A percentile compares a stretch with the other conserved stretches of the same genome.
phyloP scores from a whole-genome alignment of 257 asterid genomes.

The Paulownia fortunei region DNA sequence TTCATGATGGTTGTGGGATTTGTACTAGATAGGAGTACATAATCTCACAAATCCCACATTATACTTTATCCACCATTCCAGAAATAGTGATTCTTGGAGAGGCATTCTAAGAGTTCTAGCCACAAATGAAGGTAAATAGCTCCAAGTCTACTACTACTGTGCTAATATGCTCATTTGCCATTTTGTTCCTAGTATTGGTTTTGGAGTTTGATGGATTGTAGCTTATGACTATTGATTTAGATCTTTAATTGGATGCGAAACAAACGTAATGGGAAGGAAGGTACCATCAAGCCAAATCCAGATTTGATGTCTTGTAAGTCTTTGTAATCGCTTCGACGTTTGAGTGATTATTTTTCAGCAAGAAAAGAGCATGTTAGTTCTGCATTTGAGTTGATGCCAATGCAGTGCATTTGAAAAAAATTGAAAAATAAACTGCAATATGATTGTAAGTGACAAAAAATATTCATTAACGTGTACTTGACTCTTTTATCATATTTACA shows the following conservation, averaged over 20 bases:
- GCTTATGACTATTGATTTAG: slow-evolving; percentile 41
- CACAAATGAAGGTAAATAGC: slow-evolving; percentile 61
- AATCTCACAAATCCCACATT: slow-evolving; percentile 28
- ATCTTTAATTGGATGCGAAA: slow-evolving; percentile 78
- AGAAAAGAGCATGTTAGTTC: not conserved
- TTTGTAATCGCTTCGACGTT: not conserved
- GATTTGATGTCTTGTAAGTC: slow-evolving; percentile 50
- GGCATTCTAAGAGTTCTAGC: not conserved
- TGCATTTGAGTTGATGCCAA: no score
- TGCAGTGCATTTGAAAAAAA: no score
- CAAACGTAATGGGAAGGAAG: slow-evolving; percentile 51
- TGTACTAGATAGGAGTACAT: slow-evolving; percentile 11
- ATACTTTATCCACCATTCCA: slow-evolving; percentile 15
- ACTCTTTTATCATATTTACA: not conserved
- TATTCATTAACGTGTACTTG: not conserved
- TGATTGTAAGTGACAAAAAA: not conserved
- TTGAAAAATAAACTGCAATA: not conserved
- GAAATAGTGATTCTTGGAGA: slow-evolving; percentile 22
- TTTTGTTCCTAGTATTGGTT: not conserved
- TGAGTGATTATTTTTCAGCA: not conserved
- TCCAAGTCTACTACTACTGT: not conserved
- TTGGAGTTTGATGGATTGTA: slow-evolving; percentile 10
- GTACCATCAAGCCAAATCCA: slow-evolving; percentile 35
- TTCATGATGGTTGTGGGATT: slow-evolving; percentile 43
- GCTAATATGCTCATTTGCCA: not conserved